A percentile compares a stretch with the other conserved stretches of the same genome.
Evolutionary conservation across 495 filamentous ascomycete species (phyloP).

Genomic region (Penicillium angulare): DNA sequence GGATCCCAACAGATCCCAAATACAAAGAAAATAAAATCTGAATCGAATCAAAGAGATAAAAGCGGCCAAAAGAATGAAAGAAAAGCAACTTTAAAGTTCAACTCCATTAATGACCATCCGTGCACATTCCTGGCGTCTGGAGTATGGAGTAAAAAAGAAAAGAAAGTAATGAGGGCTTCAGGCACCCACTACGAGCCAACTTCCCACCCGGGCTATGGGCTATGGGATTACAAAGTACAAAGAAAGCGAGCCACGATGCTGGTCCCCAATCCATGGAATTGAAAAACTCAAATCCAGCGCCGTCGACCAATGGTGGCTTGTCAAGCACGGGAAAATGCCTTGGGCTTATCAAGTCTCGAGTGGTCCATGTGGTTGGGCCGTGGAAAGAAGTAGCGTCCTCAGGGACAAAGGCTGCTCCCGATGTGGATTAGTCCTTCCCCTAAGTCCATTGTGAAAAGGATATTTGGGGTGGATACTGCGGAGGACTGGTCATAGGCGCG

Average conservation of each 20-base stretch:
- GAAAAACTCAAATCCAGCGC: slow-evolving; percentile 24
- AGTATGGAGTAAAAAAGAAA: not conserved
- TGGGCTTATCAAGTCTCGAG: slow-evolving; percentile 27
- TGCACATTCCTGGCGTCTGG: not conserved
- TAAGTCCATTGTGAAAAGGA: slow-evolving; percentile 5
- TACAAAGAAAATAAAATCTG: too few species aligned
- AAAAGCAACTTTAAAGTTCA: not conserved
- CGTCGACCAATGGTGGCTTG: slow-evolving; percentile 28
- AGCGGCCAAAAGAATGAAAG: not conserved
- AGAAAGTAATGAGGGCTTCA: not conserved
- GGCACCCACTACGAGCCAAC: too few species aligned
- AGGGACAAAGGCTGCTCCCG: slow-evolving; percentile 9
- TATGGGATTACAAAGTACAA: too few species aligned
- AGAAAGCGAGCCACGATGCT: not conserved
- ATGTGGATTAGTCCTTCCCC: slow-evolving; percentile 10
- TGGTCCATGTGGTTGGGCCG: slow-evolving; percentile 28
- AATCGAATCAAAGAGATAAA: not conserved
- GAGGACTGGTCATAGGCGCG: slow-evolving; percentile 19
- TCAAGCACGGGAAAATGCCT: slow-evolving; percentile 18
- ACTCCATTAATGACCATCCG: not conserved
- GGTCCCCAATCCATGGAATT: slow-evolving; percentile 14
- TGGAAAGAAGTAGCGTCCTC: slow-evolving; percentile 21
- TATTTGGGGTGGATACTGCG: not conserved
- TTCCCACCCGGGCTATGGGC: too few species aligned
- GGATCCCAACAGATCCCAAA: too few species aligned